Conservation (phyloP, 2,329 filamentous ascomycete species). For the Leptographium radiaticola region DNA sequence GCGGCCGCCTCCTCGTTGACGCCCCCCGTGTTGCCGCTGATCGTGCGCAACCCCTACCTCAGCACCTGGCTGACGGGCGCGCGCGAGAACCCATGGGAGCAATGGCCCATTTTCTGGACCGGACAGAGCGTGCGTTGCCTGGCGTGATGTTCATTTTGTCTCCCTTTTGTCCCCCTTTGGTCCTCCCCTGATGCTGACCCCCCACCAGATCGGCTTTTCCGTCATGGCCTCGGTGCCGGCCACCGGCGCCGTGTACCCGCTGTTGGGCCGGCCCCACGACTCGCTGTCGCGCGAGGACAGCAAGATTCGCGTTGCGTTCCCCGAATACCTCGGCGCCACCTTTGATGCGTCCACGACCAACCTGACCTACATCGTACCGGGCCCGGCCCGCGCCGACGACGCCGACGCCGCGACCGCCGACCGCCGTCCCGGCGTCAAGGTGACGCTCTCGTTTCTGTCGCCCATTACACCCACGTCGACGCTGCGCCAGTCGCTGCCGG, state of each 20-base stretch:
- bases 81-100: conserved; percentile 61
- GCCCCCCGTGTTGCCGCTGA: conserved; percentile 42
- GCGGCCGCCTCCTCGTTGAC: conserved; percentile 37
- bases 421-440: conserved; percentile 17
- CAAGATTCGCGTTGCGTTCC: conserved; percentile 26
- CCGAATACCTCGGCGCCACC: conserved; percentile 16
- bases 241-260: conserved; percentile 30
- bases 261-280: conserved; percentile 38
- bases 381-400: conserved; percentile 3
- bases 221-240: conserved; percentile 33
- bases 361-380: conserved; percentile 29
- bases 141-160: not conserved
- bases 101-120: conserved; percentile 58
- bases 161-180: not conserved
- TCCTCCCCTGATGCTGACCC: too few species aligned
- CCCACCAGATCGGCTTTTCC: conserved; percentile 32
- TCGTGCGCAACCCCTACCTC: conserved; percentile 47
- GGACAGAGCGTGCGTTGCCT: conserved; percentile 15
- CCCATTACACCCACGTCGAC: conserved; percentile 74
- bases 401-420: conserved; percentile 13
- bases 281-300: conserved; percentile 22
- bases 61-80: conserved; percentile 53
- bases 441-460: conserved; percentile 49
- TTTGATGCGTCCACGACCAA: conserved; percentile 15
- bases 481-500: conserved; percentile 68